Percentiles rank a stretch among this genome's conserved stretches.
phyloP scores from a whole-genome alignment of 2,329 filamentous ascomycete species.

The Xylariaceae sp. region DNA sequence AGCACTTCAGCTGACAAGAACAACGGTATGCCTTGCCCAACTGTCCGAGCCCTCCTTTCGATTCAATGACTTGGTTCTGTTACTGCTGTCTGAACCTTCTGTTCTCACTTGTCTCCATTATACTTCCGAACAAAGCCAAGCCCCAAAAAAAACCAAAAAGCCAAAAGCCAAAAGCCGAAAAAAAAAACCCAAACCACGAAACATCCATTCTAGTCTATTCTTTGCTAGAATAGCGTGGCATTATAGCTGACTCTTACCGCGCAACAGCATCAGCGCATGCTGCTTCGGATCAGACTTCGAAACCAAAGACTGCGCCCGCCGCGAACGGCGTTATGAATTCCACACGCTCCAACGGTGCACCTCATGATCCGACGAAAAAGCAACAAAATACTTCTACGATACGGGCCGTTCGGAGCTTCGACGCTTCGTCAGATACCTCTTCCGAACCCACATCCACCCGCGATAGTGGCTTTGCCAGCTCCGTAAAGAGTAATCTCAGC shows the following conservation, averaged over 20 bases:
- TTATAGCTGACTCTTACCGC: conserved; percentile 19
- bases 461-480: conserved; percentile 52
- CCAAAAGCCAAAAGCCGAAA: too few species aligned
- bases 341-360: conserved; percentile 21
- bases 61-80: neutral
- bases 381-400: conserved; percentile 42
- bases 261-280: conserved; percentile 21
- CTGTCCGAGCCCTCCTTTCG: conserved; percentile 9
- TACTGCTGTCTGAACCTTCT: neutral
- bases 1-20: conserved; percentile 14
- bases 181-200: neutral
- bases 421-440: conserved; percentile 39
- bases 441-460: conserved; percentile 36
- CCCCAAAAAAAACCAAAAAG: too few species aligned
- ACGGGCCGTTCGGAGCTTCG: conserved; percentile 52
- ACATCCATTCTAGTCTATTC: conserved; percentile 5
- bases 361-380: conserved; percentile 24
- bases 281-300: conserved; percentile 21
- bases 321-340: conserved; percentile 22
- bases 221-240: conserved; percentile 4
- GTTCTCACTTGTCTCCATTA: conserved; percentile 2
- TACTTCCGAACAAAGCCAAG: conserved; percentile 19
- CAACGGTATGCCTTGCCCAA: conserved; percentile 25
- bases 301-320: conserved; percentile 21
- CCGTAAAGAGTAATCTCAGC: conserved; percentile 49